A percentile compares a stretch with the other conserved stretches of the same genome.
Evolutionary conservation across 2,329 filamentous ascomycete genomes (phyloP).

Genomic region (Ophiostoma tasmaniense): DNA sequence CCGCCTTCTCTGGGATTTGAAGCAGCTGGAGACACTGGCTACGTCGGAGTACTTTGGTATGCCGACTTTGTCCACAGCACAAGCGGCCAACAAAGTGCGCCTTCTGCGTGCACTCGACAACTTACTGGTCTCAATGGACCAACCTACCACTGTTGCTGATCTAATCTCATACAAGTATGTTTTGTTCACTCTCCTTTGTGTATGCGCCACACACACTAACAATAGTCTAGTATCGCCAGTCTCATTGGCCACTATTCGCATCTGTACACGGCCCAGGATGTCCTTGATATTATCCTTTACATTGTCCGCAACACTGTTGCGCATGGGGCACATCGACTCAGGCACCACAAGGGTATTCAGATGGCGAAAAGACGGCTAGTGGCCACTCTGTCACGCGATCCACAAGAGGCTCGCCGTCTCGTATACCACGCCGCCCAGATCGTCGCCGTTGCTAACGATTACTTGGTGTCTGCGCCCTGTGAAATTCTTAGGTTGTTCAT

Average conservation of each 20-base stretch:
- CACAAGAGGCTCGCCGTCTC: conserved; percentile 21
- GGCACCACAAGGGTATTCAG: conserved; percentile 20
- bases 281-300: conserved; percentile 26
- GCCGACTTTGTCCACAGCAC: conserved; percentile 22
- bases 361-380: conserved; percentile 23
- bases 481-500: conserved; percentile 29
- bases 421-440: conserved; percentile 28
- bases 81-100: conserved; percentile 23
- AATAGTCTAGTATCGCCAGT: conserved; percentile 19
- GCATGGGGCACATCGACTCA: conserved; percentile 11
- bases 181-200: neutral
- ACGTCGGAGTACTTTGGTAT: conserved; percentile 25
- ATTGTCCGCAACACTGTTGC: conserved; percentile 26
- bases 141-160: conserved; percentile 23
- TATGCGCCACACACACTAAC: neutral
- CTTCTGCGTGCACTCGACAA: conserved; percentile 22
- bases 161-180: conserved; percentile 27
- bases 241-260: conserved; percentile 27
- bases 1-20: conserved; percentile 27
- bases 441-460: conserved; percentile 25
- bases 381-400: conserved; percentile 22
- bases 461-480: conserved; percentile 26
- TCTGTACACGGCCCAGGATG: conserved; percentile 24
- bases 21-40: conserved; percentile 25
- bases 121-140: conserved; percentile 21